Percentiles rank a stretch among this genome's conserved stretches.
phyloP scores from a whole-genome alignment of 371 early-diverging fungal species.

The Haplosporangium sp. region DNA sequence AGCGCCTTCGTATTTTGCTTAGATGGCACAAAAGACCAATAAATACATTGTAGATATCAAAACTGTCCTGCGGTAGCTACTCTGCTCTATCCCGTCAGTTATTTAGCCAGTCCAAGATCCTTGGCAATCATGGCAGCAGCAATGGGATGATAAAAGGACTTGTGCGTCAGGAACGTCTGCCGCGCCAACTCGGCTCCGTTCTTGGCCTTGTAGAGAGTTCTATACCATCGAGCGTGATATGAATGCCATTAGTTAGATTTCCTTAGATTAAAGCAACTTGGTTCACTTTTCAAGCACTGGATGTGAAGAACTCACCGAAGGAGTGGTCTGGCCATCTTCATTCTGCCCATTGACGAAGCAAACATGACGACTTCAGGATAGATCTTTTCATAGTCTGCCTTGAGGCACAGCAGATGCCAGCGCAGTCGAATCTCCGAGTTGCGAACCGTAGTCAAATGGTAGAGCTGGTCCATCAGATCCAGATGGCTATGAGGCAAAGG shows the following conservation, averaged over 20 bases:
- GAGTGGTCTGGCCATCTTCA: slow-evolving; percentile 73
- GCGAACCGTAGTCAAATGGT: slow-evolving; percentile 73
- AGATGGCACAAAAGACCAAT: not conserved
- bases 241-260: slow-evolving; percentile 1
- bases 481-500: slow-evolving; percentile 74
- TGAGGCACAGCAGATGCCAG: slow-evolving; percentile 89
- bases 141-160: slow-evolving; percentile 95
- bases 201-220: slow-evolving; percentile 67
- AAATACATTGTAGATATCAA: not conserved
- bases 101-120: slow-evolving; percentile 36
- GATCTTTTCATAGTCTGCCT: slow-evolving; percentile 81
- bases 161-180: slow-evolving; percentile 82
- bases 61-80: not conserved
- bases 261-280: not conserved
- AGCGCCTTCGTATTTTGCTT: not conserved
- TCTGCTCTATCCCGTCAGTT: not conserved
- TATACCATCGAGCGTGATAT: not conserved
- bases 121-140: slow-evolving; percentile 85
- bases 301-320: slow-evolving; percentile 42
- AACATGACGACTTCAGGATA: slow-evolving; percentile 85
- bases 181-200: slow-evolving; percentile 82
- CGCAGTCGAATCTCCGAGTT: slow-evolving; percentile 93
- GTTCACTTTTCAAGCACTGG: slow-evolving; percentile 59
- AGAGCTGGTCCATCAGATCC: slow-evolving; percentile 78
- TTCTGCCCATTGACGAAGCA: slow-evolving; percentile 90